Percentiles rank a stretch among this genome's conserved stretches.
Evolutionary conservation across 1,284 basidiomycete species (phyloP).

Genomic region (Takashimella koratensis): DNA sequence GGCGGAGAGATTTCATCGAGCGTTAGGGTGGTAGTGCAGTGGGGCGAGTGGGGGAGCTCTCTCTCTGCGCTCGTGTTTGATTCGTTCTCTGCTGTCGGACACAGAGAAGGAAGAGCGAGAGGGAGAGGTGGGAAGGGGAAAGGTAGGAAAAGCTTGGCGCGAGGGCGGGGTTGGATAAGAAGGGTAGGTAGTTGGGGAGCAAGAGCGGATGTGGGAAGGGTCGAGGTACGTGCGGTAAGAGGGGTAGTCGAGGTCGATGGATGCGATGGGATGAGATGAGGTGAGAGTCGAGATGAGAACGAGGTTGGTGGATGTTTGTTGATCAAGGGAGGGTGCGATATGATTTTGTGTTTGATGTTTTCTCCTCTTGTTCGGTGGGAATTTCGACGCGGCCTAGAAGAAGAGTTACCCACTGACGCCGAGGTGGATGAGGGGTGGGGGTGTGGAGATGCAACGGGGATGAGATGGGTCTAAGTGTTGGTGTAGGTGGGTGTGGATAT

Average conservation of each 20-base stretch:
- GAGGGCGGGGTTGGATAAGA: background rate
- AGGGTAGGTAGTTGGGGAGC: background rate
- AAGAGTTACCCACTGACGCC: too few species aligned
- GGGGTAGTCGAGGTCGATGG: background rate
- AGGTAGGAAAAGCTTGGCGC: too few species aligned
- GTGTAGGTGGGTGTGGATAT: background rate
- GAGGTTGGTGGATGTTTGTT: background rate
- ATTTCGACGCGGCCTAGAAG: too few species aligned
- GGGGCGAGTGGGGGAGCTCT: background rate
- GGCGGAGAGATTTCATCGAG: conserved; percentile 76
- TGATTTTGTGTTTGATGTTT: too few species aligned
- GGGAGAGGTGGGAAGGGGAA: background rate
- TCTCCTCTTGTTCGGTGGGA: too few species aligned
- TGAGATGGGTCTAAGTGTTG: background rate
- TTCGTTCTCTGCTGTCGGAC: background rate
- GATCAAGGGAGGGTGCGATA: background rate
- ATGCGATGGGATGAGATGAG: background rate
- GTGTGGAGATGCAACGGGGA: background rate
- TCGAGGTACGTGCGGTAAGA: background rate
- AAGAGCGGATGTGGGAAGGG: background rate
- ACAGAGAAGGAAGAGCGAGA: background rate
- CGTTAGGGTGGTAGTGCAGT: background rate
- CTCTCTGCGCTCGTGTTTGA: background rate
- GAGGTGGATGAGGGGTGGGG: background rate
- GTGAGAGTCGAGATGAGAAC: too few species aligned